Base-by-base conservation (phyloP, 805 yeast species). In the Tetrapisispora phaffii region DNA sequence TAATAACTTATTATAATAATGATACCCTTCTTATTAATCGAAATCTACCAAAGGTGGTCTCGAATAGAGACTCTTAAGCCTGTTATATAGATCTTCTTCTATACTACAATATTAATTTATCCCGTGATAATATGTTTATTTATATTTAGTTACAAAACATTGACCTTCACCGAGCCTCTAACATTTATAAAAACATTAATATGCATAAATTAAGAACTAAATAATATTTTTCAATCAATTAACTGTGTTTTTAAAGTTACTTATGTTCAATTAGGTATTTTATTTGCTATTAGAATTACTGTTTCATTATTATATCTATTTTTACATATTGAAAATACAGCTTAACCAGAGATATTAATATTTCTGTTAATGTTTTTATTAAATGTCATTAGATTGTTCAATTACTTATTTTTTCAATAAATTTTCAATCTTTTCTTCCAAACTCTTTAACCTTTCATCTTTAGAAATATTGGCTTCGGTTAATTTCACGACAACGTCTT, bases 351-450 rank as follows among this genome's bases (percentile, higher is more conserved):
- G 20, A 23, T 36, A 22, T 36, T 36, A 23, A 16, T 22, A 22
- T 22, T 36, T 26, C 16, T 15, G 29, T n/a, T 36, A 15, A 22
- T 15, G 4, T 28, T 39, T 28, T 15, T 17, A n/a, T 41, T 17
- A 19, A 41, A 26, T 20, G 33, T 38, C 33, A 38, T 21, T 22
- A 31, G 29, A n/a, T 23, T 20, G n/a, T 21, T 12, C 5, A 13
- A 7, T 17, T 15, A 36, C 26, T 32, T 40, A 40, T 33, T 40
- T 40, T 22, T 68, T 66, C 40, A 77, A 56, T 34, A 83, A 63
- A 41, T 69, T 62, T 41, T 81, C 82, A 39, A 85, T 67, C 62
- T 81, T 84, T 24, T 63, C 65, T 61, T 84, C 90, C 35, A 85
- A 64, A 7, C 71, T 58, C 26, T 67, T 68, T 45, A 85, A 63